phyloP scores from a whole-genome alignment of 2,329 filamentous ascomycete species.

The Fusarium multiceps region DNA sequence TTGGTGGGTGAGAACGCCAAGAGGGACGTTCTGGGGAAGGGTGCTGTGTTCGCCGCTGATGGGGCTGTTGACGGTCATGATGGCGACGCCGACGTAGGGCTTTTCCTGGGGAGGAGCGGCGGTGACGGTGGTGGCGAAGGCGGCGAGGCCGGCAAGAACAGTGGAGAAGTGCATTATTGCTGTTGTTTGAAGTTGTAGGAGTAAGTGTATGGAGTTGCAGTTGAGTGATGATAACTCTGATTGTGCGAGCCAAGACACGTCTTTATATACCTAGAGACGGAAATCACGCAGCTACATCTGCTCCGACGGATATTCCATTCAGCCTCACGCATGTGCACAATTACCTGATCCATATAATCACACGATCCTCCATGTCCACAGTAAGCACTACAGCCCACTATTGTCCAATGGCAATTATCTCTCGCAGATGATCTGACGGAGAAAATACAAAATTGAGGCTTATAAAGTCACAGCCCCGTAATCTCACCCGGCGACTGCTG shows the following conservation, averaged over 20 bases:
- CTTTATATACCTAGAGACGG: not conserved
- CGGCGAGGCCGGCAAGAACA: not conserved
- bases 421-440: fast-evolving
- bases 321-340: not conserved
- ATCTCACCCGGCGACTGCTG: not conserved
- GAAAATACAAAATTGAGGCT: not conserved
- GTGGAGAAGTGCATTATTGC: slow-evolving; percentile 15
- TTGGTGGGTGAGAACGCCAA: slow-evolving; percentile 16
- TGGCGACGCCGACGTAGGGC: not conserved
- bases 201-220: not conserved
- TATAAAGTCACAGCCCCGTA: not conserved
- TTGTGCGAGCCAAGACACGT: fast-evolving
- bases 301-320: fast-evolving
- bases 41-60: not conserved
- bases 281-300: not conserved
- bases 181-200: not conserved
- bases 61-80: slow-evolving; percentile 13
- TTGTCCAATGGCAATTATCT: fast-evolving
- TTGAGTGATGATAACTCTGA: no score
- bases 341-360: not conserved
- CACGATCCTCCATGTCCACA: not conserved
- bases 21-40: slow-evolving; percentile 6
- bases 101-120: slow-evolving; percentile 10
- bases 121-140: not conserved
- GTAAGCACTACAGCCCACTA: not conserved